Evolutionary conservation across 116 monocot species (phyloP).

Genomic region (Papilionanthe hybrid): DNA sequence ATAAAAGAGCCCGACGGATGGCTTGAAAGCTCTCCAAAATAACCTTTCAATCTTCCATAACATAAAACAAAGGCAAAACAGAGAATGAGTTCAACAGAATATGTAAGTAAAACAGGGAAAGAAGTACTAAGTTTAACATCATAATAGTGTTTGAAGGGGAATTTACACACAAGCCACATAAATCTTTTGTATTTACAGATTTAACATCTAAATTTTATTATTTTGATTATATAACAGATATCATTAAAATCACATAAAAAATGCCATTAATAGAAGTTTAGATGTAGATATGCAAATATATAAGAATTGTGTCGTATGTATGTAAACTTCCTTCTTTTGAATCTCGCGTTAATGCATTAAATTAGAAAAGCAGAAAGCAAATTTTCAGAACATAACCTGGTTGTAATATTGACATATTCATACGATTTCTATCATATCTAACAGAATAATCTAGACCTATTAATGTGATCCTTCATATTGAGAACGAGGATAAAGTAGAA

Average conservation of each 20-base stretch:
- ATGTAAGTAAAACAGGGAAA: not conserved
- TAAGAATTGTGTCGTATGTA: no score
- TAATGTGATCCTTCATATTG: no score
- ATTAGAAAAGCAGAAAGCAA: not conserved
- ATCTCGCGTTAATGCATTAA: not conserved
- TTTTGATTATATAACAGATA: no score
- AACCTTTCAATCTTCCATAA: conserved; percentile 47
- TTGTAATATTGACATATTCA: not conserved
- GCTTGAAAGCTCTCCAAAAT: conserved; percentile 81
- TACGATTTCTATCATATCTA: not conserved
- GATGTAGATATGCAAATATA: no score
- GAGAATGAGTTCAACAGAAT: not conserved
- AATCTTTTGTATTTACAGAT: no score
- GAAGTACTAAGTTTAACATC: not conserved
- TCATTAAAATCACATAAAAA: no score
- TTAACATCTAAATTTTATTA: no score
- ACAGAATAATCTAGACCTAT: no score
- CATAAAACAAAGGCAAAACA: conserved; percentile 4
- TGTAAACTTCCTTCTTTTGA: not conserved
- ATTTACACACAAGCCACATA: no score
- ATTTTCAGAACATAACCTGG: not conserved
- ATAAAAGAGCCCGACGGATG: conserved; percentile 71
- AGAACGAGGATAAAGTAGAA: not conserved
- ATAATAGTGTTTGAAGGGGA: not conserved
- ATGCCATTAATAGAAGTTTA: no score